A percentile compares a stretch with the other conserved stretches of the same genome.
Evolutionary conservation across 2,329 filamentous ascomycete genomes (phyloP).

Genomic region (Mariannaea elegans): DNA sequence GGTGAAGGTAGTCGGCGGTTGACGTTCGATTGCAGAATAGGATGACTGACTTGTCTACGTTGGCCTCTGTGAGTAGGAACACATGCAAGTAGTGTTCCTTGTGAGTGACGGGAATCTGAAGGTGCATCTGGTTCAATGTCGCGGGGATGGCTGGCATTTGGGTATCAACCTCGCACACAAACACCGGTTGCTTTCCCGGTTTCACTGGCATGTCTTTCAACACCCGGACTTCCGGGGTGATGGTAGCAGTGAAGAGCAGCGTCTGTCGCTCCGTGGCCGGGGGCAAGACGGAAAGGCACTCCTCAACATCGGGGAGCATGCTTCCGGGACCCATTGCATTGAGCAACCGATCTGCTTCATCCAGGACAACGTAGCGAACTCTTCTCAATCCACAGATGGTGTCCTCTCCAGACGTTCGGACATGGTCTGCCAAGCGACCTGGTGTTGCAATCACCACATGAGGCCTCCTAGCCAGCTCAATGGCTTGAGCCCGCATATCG

Average conservation of each 20-base stretch:
- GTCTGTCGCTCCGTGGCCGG: constrained; percentile 85
- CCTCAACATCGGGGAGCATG: constrained; percentile 95
- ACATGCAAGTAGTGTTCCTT: constrained; percentile 95
- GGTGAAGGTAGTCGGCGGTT: constrained; percentile 89
- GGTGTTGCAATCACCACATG: constrained; percentile 96
- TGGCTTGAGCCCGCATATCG: constrained; percentile 91
- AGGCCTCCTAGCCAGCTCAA: constrained; percentile 81
- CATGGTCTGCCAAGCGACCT: constrained; percentile 91
- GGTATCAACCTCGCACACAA: constrained; percentile 88
- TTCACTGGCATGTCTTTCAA: constrained; percentile 80
- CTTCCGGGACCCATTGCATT: constrained; percentile 76
- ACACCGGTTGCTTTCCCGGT: constrained; percentile 77
- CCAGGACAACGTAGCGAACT: constrained; percentile 87
- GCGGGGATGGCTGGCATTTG: constrained; percentile 79
- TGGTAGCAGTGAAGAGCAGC: constrained; percentile 92
- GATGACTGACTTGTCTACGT: constrained; percentile 80
- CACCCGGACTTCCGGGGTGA: constrained; percentile 90
- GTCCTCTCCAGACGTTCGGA: constrained; percentile 89
- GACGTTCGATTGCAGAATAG: constrained; percentile 94
- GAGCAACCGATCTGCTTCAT: constrained; percentile 93
- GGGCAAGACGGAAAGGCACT: constrained; percentile 84
- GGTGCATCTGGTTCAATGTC: constrained; percentile 83
- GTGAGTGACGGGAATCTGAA: constrained; percentile 90
- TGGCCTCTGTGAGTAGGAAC: constrained; percentile 81
- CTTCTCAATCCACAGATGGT: constrained; percentile 84